phyloP scores from a whole-genome alignment of 768 basidiomycete species.

The Rhizopogon vinicolor region DNA sequence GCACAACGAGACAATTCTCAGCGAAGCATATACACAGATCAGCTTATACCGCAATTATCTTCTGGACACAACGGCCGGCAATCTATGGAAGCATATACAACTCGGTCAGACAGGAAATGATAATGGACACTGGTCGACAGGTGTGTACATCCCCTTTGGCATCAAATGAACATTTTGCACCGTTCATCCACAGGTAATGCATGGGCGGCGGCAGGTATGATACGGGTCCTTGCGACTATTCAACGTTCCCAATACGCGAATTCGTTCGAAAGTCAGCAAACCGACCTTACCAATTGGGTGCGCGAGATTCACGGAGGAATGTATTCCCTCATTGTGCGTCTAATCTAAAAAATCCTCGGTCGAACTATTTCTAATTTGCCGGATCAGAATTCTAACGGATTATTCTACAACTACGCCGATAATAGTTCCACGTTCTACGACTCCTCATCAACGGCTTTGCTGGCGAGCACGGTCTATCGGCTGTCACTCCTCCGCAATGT shows the following conservation, averaged over 20 bases:
- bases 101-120: constrained; percentile 53
- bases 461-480: constrained; percentile 76
- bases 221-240: constrained; percentile 77
- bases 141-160: constrained; percentile 28
- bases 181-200: constrained; percentile 55
- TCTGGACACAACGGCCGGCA: constrained; percentile 40
- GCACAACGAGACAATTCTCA: constrained; percentile 51
- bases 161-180: background rate
- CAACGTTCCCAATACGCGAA: constrained; percentile 52
- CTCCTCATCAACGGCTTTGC: constrained; percentile 64
- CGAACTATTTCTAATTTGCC: background rate
- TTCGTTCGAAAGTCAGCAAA: constrained; percentile 45
- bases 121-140: constrained; percentile 76
- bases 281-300: constrained; percentile 60
- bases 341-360: background rate
- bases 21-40: constrained; percentile 68
- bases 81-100: constrained; percentile 76
- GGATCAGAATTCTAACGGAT: constrained; percentile 9
- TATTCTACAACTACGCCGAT: constrained; percentile 72
- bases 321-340: constrained; percentile 54
- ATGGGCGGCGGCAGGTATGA: constrained; percentile 88
- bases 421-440: constrained; percentile 61
- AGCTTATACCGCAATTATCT: constrained; percentile 67
- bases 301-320: constrained; percentile 71
- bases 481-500: constrained; percentile 51